Percentiles rank a stretch among this genome's conserved stretches.
Evolutionary conservation across 1,284 basidiomycete species (phyloP).

Genomic region (Trametes versicolor): DNA sequence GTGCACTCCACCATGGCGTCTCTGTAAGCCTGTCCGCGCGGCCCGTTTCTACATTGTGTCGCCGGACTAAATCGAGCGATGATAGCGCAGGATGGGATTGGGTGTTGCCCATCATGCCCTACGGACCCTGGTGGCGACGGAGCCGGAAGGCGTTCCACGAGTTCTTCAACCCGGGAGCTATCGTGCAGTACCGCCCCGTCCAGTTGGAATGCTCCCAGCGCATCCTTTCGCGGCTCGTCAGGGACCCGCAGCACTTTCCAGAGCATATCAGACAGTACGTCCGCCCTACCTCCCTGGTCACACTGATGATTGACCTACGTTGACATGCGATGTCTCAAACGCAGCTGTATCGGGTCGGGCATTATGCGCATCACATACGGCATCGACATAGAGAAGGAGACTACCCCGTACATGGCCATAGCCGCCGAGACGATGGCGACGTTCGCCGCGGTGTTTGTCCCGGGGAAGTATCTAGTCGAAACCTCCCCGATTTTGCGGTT

Average conservation of each 20-base stretch:
- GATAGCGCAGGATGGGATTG: conserved; percentile 21
- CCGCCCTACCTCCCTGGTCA: too few relatives aligned
- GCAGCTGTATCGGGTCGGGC: background rate
- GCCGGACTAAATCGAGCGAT: background rate
- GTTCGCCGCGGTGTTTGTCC: conserved; percentile 18
- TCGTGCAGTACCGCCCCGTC: conserved; percentile 11
- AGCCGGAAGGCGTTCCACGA: conserved; percentile 24
- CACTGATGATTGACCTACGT: background rate
- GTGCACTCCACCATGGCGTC: conserved; percentile 12
- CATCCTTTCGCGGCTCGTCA: conserved; percentile 17
- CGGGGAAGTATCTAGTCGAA: conserved; percentile 28
- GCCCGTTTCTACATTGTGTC: background rate
- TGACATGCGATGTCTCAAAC: background rate
- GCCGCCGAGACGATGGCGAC: conserved; percentile 19
- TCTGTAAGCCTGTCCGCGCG: conserved; percentile 14
- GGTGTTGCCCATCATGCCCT: conserved; percentile 18
- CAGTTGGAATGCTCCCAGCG: conserved; percentile 18
- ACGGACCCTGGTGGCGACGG: conserved; percentile 19
- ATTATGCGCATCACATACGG: conserved; percentile 45
- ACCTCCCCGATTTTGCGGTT: conserved; percentile 22
- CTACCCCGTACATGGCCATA: conserved; percentile 18
- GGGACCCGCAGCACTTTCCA: conserved; percentile 16
- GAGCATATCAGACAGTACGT: conserved; percentile 25
- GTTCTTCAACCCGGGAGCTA: conserved; percentile 14
- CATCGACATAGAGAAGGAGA: conserved; percentile 39